Base-by-base conservation (phyloP, 140 eudicot genomes). In the Cichorium intybus region DNA sequence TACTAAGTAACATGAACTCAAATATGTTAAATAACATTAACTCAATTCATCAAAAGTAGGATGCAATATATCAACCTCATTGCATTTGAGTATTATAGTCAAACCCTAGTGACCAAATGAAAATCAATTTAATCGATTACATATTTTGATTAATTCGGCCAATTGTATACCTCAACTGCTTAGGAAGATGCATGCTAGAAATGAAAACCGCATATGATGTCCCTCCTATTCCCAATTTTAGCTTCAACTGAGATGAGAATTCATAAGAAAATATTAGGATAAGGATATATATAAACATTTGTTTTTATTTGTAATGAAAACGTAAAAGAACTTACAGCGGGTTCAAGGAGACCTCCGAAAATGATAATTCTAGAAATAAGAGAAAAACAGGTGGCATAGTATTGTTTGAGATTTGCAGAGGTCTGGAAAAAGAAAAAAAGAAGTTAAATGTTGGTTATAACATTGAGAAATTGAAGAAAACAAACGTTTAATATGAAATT, bases 271-370 rank as follows among this genome's bases (percentile, higher is more conserved):
- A 49, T 8, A 66, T 46, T 66, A 48, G 29, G 33, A 49, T 70
- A 31, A 75, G 68, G 37, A 56, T 7, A 49, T 24, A 43, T 27
- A 62, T 45, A 33, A 46, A 33, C 51, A 35, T 24, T 22, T 10
- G 34, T 34, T n/a, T 5, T 26, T 27, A 14, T 69, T 45, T 4
- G 31, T 11, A 56, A 34, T 64, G 34, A 7, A 48, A 23, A 62
- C 27, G 56, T 6, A 60, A 68, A 62, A 65, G 54, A 79, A 71
- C 98, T 83, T 83, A 91, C 98, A 14, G 96, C 24, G 22, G 96
- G 98, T 46, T 96, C 98, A 45, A 91, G 95, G 70, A 91, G 96
- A 60, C 98, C 98, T 68, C 98, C 98, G 17, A 91, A 91, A 56
- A 85, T 70, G 72, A 91, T 91, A 55, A 85, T 81, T 20, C 98